Evolutionary conservation across 805 yeast species (phyloP).

Genomic region (Starmerella apis): DNA sequence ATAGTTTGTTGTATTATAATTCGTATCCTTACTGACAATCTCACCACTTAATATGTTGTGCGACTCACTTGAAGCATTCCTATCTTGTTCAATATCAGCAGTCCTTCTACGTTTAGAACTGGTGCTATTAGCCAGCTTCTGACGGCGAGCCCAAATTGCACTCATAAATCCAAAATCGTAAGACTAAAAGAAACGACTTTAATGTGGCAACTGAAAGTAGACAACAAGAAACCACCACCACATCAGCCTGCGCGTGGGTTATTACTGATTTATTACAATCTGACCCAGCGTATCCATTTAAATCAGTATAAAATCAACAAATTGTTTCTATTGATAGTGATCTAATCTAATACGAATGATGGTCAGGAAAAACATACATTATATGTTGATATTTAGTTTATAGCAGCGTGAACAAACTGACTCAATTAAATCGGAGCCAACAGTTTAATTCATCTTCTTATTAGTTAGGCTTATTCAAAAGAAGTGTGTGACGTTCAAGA

Average conservation of each 20-base stretch:
- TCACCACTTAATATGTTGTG: too few relatives aligned
- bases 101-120: neutral
- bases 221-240: neutral
- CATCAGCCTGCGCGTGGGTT: neutral
- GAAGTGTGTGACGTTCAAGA: constrained; percentile 35
- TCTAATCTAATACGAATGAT: too few relatives aligned
- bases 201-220: neutral
- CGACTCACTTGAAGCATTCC: neutral
- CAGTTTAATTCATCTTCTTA: neutral
- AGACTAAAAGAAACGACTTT: neutral
- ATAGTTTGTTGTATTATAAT: too few relatives aligned
- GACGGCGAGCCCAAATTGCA: constrained; percentile 4
- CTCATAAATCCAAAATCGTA: neutral
- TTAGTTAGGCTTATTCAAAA: neutral
- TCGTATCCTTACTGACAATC: too few relatives aligned
- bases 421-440: too few relatives aligned
- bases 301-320: too few relatives aligned
- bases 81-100: neutral
- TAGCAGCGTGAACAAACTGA: too few relatives aligned
- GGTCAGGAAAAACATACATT: too few relatives aligned
- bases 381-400: too few relatives aligned
- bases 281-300: too few relatives aligned
- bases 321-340: too few relatives aligned
- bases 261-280: too few relatives aligned
- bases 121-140: neutral